Evolutionary conservation across 192 early-diverging fungal species (phyloP).

Genomic region (Oehlia diaphana): DNA sequence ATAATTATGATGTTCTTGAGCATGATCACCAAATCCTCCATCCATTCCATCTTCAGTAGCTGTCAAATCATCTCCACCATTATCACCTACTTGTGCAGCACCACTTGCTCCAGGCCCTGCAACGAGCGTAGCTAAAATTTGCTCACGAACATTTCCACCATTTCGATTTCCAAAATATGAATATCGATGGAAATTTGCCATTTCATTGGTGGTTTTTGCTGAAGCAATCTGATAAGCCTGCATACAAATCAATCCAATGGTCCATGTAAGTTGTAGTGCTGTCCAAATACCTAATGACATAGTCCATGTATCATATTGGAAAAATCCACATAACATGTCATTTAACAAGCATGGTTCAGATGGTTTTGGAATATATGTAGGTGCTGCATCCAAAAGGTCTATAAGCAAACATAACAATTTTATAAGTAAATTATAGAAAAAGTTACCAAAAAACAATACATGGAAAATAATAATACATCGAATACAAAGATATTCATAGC

Average conservation of each 20-base stretch:
- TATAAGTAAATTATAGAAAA: not conserved
- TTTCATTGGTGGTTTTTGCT: constrained; percentile 89
- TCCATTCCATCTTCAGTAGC: constrained; percentile 24
- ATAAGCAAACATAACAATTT: constrained; percentile 2
- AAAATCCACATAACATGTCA: constrained; percentile 64
- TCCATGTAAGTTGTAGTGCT: constrained; percentile 79
- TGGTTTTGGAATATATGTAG: constrained; percentile 54
- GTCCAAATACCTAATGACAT: constrained; percentile 72
- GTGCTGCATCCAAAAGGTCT: constrained; percentile 47
- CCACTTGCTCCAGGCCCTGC: constrained; percentile 45
- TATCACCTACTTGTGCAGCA: constrained; percentile 33
- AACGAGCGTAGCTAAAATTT: constrained; percentile 54
- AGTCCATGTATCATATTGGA: constrained; percentile 75
- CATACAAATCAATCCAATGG: constrained; percentile 67
- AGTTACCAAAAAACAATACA: not conserved
- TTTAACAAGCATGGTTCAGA: constrained; percentile 62
- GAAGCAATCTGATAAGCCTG: constrained; percentile 79
- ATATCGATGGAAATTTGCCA: constrained; percentile 78
- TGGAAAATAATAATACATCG: constrained; percentile 56
- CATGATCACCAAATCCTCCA: constrained; percentile 40
- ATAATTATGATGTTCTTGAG: constrained; percentile 35
- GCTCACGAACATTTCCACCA: constrained; percentile 38
- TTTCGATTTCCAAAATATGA: constrained; percentile 37
- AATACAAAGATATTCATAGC: constrained; percentile 62
- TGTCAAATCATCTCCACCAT: constrained; percentile 33